Evolutionary conservation across 2,329 filamentous ascomycete species (phyloP), one percentile per base, ranked within the genome.

Genomic region (Aspergillus fructus): DNA sequence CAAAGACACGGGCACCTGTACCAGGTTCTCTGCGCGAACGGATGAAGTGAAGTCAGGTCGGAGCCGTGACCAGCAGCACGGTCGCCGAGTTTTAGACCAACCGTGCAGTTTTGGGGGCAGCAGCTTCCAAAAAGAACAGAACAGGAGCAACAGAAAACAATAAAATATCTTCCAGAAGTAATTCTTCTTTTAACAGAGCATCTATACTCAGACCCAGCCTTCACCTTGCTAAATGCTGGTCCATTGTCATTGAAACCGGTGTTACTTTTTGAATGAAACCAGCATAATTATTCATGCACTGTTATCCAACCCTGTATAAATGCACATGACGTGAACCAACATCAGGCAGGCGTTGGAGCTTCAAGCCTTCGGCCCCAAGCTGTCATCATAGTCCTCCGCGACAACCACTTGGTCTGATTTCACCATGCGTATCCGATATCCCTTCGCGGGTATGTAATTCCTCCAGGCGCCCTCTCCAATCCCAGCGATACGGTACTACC

Each of bases 361-460:
- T 53, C 21, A 40, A 37, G 5, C 34, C 11, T 5, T 30, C 27
- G 27, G 27, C 27, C 19, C 49, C 46, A 33, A 21, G 43, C 48
- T 42, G n/a, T 59, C 59, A 53, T 55, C 61, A 56, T 54, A 57
- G 33, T 53, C 33, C 41, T 34, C 41, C 42, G 41, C 33, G 15
- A 45, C n/a, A 41, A 21, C 23, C 30, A 37, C 19, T 24, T 24
- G n/a, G 55, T 23, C 58, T 46, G 19, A 17, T 41, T 53, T 40
- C 64, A 74, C 63, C 23, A 94, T 96, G 89, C 89, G 90, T 76
- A 91, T 97, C 79, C 86, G 93, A 71, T 85, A 92, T 68, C 89
- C 90, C 55, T 96, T 96, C 72, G 91, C 91, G 78, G 90, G 93
- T 94, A 80, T 70, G 53, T 37, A 13, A 41, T 45, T 48, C 53